Evolutionary conservation across 2,329 filamentous ascomycete species (phyloP), one percentile per base, ranked within the genome.

Genomic region (Diaporthe ilicicola): DNA sequence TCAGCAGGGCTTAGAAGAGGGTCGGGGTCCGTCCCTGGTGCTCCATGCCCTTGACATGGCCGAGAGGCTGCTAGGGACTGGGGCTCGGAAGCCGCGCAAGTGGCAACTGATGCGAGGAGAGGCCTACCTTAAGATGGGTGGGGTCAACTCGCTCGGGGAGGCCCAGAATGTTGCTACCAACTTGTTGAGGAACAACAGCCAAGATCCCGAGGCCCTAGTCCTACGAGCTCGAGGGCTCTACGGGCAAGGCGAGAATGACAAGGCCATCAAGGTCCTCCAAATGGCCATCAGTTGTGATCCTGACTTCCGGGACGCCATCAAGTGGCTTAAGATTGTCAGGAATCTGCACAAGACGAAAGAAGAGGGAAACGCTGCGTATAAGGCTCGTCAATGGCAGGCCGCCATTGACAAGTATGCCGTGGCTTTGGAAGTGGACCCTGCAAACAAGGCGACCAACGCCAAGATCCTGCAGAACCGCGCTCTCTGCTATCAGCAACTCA

Each of bases 391-490:
- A 71, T 96, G 91, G 83, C 90, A 93, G 78, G 85, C 90, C 66
- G 96, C 96, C 34, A 91, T 97, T 70, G 90, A 95, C 70, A 92
- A 94, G 76, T 99, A 98, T 83, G 91, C 91, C 3, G 85, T 92
- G 73, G 95, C 95, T 54, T 85, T 99, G 42, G 90, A 92, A 59
- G 90, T 99, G 59, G 96, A 99, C 81, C 93, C 95, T 0, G 80
- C 87, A 68, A 98, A 98, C 87, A 94, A 93, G 83, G 92, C 93
- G 77, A 97, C 93, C 76, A 98, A 98, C 82, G 92, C 95, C 24
- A 98, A 98, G 86, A 90, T 98, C 61, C 87, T 97, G 64, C 94
- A 97, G 82, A 99, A 99, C 85, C 89, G 96, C 73, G 96, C 96
- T 0, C 88, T 97, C 77, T 96, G 94, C 81, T 90, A 91, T 74